These are phyloP conservation scores for Mrakia hoshinonis DNA, from an alignment of 768 basidiomycete genomes.

Conservation along the genomic window DNA sequence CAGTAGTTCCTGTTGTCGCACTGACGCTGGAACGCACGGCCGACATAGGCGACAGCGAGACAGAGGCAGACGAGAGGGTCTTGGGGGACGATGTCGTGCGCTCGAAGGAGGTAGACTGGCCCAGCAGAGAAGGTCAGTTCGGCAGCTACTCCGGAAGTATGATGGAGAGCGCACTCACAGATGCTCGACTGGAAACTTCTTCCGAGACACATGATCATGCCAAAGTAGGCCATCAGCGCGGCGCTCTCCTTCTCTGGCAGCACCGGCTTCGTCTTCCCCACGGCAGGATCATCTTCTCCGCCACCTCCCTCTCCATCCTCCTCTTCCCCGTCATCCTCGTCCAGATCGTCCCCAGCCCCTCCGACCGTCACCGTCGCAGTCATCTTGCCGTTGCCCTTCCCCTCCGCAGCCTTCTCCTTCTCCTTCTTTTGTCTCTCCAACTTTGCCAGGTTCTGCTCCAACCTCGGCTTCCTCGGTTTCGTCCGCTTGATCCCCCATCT, in stretches of 20 bases:
- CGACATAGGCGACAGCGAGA: slow-evolving; percentile 74
- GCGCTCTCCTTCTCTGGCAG: slow-evolving; percentile 60
- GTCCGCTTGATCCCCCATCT: slow-evolving; percentile 23
- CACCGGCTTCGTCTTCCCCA: slow-evolving; percentile 11
- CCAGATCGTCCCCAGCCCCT: slow-evolving; percentile 25
- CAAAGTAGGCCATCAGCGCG: slow-evolving; percentile 63
- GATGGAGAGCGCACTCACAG: too few relatives aligned
- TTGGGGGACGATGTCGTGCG: slow-evolving; percentile 71
- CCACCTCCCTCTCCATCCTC: slow-evolving; percentile 25
- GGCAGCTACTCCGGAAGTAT: too few relatives aligned
- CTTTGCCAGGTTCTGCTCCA: slow-evolving; percentile 36
- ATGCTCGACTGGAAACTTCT: slow-evolving; percentile 1
- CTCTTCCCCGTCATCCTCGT: slow-evolving; percentile 29
- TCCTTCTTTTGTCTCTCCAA: slow-evolving; percentile 41
- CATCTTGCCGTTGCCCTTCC: slow-evolving; percentile 38
- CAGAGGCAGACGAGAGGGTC: slow-evolving; percentile 79
- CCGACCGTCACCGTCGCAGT: slow-evolving; percentile 40
- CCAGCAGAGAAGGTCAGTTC: background rate
- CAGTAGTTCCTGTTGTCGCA: slow-evolving; percentile 88
- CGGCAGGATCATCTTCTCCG: background rate
- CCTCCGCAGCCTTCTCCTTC: background rate
- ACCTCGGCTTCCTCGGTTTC: slow-evolving; percentile 29
- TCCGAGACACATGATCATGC: slow-evolving; percentile 53
- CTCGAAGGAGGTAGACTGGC: slow-evolving; percentile 78
- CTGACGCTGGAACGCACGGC: slow-evolving; percentile 85